Conservation (phyloP, 306 rosid genomes). For the Spatholobus suberectus region DNA sequence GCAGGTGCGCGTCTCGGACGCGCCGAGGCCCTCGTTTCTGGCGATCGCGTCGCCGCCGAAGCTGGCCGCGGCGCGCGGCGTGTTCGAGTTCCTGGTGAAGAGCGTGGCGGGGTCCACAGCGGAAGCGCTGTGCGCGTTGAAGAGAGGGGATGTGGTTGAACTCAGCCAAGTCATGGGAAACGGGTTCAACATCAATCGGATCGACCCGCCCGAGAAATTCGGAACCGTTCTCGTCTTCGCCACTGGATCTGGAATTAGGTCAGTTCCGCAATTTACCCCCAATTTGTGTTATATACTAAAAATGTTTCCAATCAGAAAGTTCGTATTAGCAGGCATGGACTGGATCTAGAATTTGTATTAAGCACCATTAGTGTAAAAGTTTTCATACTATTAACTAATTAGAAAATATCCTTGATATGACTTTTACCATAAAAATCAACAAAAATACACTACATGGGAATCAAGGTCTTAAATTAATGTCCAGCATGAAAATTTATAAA, state of each 20-base stretch:
- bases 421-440: too few relatives aligned
- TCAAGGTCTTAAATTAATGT: neutral
- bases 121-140: conserved; percentile 77
- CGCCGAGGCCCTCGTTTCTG: conserved; percentile 70
- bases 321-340: too few relatives aligned
- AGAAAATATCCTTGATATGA: too few relatives aligned
- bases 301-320: too few relatives aligned
- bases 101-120: conserved; percentile 86
- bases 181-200: conserved; percentile 72
- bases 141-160: conserved; percentile 89
- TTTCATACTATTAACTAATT: too few relatives aligned
- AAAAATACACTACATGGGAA: neutral
- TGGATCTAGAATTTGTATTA: too few relatives aligned
- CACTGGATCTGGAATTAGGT: conserved; percentile 98
- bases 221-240: conserved; percentile 76
- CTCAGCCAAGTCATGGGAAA: conserved; percentile 79
- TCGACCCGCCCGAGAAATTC: conserved; percentile 74
- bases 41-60: conserved; percentile 96
- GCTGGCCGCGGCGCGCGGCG: conserved; percentile 58
- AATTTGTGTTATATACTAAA: neutral
- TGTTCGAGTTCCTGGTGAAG: conserved; percentile 86
- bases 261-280: neutral
- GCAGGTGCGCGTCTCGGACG: conserved; percentile 73
- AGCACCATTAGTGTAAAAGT: too few relatives aligned
- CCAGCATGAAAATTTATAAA: too few relatives aligned